Evolutionary conservation across 768 basidiomycete species (phyloP).

Genomic region (Leucogyrophana mollusca): DNA sequence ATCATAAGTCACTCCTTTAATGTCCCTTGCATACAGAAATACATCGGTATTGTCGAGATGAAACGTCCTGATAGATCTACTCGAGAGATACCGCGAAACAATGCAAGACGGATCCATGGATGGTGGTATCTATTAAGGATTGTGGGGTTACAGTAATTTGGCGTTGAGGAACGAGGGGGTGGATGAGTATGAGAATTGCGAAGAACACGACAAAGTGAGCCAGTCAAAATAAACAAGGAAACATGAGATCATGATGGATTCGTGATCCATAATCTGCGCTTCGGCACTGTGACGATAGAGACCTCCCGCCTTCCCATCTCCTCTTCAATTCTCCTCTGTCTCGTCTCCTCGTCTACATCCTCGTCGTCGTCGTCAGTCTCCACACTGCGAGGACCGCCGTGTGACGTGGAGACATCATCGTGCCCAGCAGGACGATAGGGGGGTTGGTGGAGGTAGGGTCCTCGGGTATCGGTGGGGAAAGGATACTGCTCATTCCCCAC

Average conservation of each 20-base stretch:
- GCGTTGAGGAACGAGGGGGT: constrained; percentile 10
- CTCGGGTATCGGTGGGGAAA: constrained; percentile 43
- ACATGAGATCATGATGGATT: constrained; percentile 51
- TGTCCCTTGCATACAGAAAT: constrained; percentile 34
- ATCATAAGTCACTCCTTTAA: constrained; percentile 33
- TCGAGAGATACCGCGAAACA: constrained; percentile 33
- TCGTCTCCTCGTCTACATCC: constrained; percentile 71
- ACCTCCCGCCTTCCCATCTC: constrained; percentile 83
- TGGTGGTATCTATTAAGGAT: constrained; percentile 22
- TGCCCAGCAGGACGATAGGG: constrained; percentile 47
- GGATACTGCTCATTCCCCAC: constrained; percentile 40
- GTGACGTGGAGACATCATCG: constrained; percentile 40
- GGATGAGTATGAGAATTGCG: not conserved
- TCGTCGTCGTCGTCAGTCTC: constrained; percentile 65
- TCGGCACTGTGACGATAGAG: constrained; percentile 76
- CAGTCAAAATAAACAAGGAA: constrained; percentile 1
- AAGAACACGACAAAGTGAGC: not conserved
- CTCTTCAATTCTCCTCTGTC: constrained; percentile 75
- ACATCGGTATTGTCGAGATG: constrained; percentile 31
- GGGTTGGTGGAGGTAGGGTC: constrained; percentile 72
- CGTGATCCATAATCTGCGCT: constrained; percentile 69
- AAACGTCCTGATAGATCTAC: constrained; percentile 35
- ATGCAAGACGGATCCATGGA: constrained; percentile 31
- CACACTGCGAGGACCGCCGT: constrained; percentile 45
- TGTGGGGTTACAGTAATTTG: constrained; percentile 19